phyloP scores from a whole-genome alignment of 2,329 filamentous ascomycete species.

The Tolypocladium endophyticum region DNA sequence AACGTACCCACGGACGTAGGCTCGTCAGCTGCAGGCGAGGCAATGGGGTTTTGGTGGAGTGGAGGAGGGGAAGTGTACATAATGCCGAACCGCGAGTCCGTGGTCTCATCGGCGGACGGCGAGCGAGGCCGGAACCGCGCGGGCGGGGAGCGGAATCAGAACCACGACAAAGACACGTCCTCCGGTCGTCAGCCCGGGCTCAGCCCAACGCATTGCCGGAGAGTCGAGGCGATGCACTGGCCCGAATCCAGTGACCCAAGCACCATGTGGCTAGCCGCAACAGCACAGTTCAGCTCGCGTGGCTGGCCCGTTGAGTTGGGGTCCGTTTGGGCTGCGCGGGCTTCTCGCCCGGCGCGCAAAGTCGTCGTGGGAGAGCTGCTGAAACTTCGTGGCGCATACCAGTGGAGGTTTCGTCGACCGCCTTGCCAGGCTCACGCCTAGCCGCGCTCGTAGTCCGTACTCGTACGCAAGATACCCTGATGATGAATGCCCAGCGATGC shows the following conservation, averaged over 20 bases:
- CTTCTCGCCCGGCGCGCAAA: background rate
- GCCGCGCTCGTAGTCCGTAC: background rate
- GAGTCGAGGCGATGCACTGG: background rate
- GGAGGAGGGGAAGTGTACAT: background rate
- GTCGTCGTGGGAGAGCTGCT: background rate
- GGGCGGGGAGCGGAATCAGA: background rate
- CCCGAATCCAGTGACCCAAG: constrained; percentile 13
- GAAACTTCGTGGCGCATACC: background rate
- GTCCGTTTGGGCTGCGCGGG: background rate
- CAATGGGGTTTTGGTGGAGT: background rate
- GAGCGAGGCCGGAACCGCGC: background rate
- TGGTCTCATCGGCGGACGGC: background rate
- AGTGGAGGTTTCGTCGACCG: background rate
- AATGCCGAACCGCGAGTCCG: background rate
- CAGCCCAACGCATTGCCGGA: background rate
- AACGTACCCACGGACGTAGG: background rate
- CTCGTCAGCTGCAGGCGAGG: background rate
- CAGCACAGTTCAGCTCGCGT: background rate
- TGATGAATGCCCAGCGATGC: background rate
- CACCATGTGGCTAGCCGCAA: constrained; percentile 13
- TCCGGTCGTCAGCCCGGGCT: background rate
- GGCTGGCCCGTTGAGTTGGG: background rate
- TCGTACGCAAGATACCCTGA: too few relatives aligned
- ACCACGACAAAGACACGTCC: background rate
- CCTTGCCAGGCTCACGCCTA: background rate